These are phyloP conservation scores for Fusarium udum DNA, from an alignment of 2,329 filamentous ascomycete genomes.

Conservation along the genomic window DNA sequence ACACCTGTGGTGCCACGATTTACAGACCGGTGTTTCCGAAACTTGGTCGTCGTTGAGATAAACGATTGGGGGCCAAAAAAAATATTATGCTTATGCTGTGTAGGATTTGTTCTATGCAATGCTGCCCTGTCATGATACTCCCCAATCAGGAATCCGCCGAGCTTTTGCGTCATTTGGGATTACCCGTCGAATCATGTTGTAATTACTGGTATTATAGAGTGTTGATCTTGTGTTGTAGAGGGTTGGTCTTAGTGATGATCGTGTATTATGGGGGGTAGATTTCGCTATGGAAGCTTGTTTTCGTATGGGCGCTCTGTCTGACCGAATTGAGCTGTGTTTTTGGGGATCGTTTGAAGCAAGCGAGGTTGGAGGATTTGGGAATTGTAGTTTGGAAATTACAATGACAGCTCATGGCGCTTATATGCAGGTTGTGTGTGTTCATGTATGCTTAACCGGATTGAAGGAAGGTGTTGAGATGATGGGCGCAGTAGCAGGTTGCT, in stretches of 20 bases:
- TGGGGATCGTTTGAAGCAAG: neutral
- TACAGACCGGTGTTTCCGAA: conserved; percentile 55
- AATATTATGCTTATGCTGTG: conserved; percentile 42
- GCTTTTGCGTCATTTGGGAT: conserved; percentile 43
- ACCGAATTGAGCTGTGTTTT: neutral
- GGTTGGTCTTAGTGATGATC: neutral
- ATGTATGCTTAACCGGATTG: neutral
- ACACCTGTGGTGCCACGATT: conserved; percentile 12
- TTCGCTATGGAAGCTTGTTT: neutral
- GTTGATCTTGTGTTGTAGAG: neutral
- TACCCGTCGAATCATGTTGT: neutral
- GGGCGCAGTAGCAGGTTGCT: neutral
- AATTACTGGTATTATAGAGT: neutral
- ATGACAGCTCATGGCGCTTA: neutral
- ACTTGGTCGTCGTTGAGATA: conserved; percentile 32
- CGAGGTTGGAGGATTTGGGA: neutral
- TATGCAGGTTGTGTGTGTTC: neutral
- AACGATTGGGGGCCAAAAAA: conserved; percentile 20
- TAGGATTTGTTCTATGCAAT: conserved; percentile 72
- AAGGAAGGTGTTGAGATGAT: neutral
- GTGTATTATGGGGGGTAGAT: neutral
- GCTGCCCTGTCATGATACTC: conserved; percentile 48
- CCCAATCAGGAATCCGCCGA: conserved; percentile 50
- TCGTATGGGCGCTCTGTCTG: neutral
- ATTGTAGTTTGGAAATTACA: neutral